Base-by-base conservation (phyloP, 2,329 filamentous ascomycete species). In the Talaromyces marneffei region DNA sequence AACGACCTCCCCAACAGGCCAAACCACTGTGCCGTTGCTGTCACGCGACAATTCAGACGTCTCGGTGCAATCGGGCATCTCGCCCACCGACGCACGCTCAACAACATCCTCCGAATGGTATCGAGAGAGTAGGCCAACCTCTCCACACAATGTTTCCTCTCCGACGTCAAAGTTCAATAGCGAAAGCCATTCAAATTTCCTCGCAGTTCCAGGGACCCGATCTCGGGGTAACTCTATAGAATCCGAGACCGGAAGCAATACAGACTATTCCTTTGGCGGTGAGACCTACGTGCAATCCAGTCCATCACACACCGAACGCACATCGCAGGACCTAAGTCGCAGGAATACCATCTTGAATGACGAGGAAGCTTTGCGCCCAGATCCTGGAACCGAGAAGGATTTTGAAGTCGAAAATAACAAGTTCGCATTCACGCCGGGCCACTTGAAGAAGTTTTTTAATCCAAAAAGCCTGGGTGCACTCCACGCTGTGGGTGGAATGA, bases 381-480 rank as follows among this genome's bases (percentile, higher is more conserved):
- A 92, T 69, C 87, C 86, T 1, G 87, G 87, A 6, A 87, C 85
- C 0, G 88, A 92, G 73, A 82, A 78, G 18, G 86, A 90, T 65
- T 93, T 90, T 67, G 69, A 83, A 46, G 82, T 87, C 16, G 79
- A 85, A 52, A 79, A 87, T 67, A 91, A 89, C 72, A 85, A 82
- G 48, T 91, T 92, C 67, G 89, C 87, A 8, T 91, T 87, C 68
- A 83, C 86, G 0, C 87, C 87, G 10, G 90, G 89, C 25, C 88
- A 90, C 67, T 76, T 91, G 67, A 86, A 85, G 64, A 93, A 93
- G 75, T 77, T 94, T 6, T 79, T 92, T 57, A 92, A 92, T 65
- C 90, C 90, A 0, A 94, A 94, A 75, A 92, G 83, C 67, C 78
- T 90, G 63, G 80, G 84, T 27, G 90, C 89, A 4, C 91, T 92